These are phyloP conservation scores for Tylopilus felleus DNA, from an alignment of 768 basidiomycete species.

Conservation along the genomic window DNA sequence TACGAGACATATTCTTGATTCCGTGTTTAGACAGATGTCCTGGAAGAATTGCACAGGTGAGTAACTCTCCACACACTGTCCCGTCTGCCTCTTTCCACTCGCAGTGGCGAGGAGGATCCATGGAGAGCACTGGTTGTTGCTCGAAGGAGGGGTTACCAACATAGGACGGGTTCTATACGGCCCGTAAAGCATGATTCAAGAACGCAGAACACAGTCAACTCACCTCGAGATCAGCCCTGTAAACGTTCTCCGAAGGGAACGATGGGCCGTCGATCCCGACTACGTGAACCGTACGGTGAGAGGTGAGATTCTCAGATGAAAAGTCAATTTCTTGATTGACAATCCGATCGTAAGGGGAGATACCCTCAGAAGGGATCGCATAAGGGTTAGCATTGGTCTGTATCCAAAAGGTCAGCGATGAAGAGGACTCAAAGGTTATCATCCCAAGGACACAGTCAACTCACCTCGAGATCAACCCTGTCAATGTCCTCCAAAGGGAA, in stretches of 20 bases:
- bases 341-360: too few relatives aligned
- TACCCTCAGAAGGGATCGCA: accelerated
- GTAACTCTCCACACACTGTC: not conserved
- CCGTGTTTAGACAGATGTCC: slow-evolving; percentile 16
- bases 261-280: not conserved
- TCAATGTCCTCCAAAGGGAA: not conserved
- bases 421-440: too few relatives aligned
- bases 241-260: not conserved
- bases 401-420: not conserved
- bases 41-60: slow-evolving; percentile 1
- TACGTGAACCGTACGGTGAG: not conserved
- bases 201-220: not conserved
- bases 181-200: not conserved
- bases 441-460: not conserved
- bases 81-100: slow-evolving; percentile 6
- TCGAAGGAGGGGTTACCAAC: not conserved
- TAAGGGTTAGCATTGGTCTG: not conserved
- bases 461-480: not conserved
- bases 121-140: not conserved
- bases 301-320: not conserved
- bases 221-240: not conserved
- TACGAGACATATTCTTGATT: slow-evolving; percentile 8
- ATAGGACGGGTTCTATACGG: not conserved
- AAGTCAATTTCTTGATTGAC: not conserved
- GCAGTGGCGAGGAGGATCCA: not conserved